phyloP scores from a whole-genome alignment of 1,284 basidiomycete species.

The Microstroma glucosiphilum region DNA sequence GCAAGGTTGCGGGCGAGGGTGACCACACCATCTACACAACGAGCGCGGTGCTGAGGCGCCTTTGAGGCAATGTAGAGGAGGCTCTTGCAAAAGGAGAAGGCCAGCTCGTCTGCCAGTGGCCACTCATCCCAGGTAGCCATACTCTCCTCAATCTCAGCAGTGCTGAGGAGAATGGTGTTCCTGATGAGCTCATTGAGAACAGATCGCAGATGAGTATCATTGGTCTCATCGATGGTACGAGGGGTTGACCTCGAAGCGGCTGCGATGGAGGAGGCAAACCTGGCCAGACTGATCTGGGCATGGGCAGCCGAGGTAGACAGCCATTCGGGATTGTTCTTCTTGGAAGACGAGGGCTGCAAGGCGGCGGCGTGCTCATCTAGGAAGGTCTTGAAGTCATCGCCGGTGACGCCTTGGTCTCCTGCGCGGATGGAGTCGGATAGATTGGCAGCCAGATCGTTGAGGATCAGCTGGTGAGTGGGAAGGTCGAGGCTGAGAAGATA shows the following conservation, averaged over 20 bases:
- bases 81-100: conserved; percentile 35
- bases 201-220: conserved; percentile 31
- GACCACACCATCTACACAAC: conserved; percentile 55
- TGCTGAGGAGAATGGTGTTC: conserved; percentile 25
- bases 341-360: background rate
- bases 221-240: conserved; percentile 28
- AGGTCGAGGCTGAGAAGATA: conserved; percentile 51
- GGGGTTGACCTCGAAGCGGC: conserved; percentile 31
- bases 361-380: conserved; percentile 20
- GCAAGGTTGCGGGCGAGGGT: conserved; percentile 19
- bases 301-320: conserved; percentile 28
- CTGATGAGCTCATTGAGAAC: conserved; percentile 36
- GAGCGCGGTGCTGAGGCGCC: conserved; percentile 57
- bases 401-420: conserved; percentile 25
- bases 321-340: background rate
- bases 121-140: conserved; percentile 27
- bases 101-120: conserved; percentile 44
- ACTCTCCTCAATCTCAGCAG: conserved; percentile 30
- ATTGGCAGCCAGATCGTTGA: conserved; percentile 70
- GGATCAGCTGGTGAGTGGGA: conserved; percentile 72
- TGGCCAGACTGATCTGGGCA: conserved; percentile 44
- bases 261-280: conserved; percentile 44
- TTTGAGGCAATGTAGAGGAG: conserved; percentile 61
- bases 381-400: conserved; percentile 22
- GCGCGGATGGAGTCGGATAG: conserved; percentile 49